A percentile compares a stretch with the other conserved stretches of the same genome.
Evolutionary conservation across 2,329 filamentous ascomycete species (phyloP).

Genomic region (Furcasterigmium furcatum): DNA sequence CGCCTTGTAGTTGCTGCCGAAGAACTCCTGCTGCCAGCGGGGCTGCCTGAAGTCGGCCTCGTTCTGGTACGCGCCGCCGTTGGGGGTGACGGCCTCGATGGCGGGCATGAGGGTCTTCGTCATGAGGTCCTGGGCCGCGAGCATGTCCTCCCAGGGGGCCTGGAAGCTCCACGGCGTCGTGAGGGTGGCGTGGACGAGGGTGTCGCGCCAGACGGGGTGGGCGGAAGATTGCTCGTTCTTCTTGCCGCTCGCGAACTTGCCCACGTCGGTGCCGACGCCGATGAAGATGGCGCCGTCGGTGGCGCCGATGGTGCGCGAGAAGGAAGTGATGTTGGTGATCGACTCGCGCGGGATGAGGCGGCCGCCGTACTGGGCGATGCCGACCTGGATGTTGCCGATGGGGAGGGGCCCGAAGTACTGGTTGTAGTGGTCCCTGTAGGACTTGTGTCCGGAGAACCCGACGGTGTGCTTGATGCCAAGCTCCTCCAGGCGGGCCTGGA

Average conservation of each 20-base stretch:
- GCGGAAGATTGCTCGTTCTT: slow-evolving; percentile 25
- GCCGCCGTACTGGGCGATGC: slow-evolving; percentile 20
- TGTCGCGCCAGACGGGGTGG: slow-evolving; percentile 37
- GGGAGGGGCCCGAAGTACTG: slow-evolving; percentile 34
- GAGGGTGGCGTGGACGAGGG: slow-evolving; percentile 25
- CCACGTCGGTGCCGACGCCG: slow-evolving; percentile 21
- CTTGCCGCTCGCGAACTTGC: slow-evolving; percentile 14
- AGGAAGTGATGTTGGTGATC: slow-evolving; percentile 12
- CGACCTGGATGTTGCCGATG: slow-evolving; percentile 45
- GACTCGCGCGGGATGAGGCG: slow-evolving; percentile 16
- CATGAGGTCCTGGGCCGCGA: slow-evolving; percentile 20
- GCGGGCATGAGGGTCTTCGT: slow-evolving; percentile 12
- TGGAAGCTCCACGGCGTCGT: slow-evolving; percentile 22
- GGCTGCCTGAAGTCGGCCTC: slow-evolving; percentile 48
- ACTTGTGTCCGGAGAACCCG: slow-evolving; percentile 14
- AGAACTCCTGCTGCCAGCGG: slow-evolving; percentile 42
- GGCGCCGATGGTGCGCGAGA: slow-evolving; percentile 8
- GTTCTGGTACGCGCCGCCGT: slow-evolving; percentile 43
- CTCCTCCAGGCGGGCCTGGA: slow-evolving; percentile 33
- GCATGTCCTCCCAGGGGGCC: slow-evolving; percentile 22
- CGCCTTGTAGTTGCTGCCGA: slow-evolving; percentile 39
- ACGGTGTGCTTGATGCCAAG: slow-evolving; percentile 24
- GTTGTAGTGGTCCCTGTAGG: slow-evolving; percentile 39
- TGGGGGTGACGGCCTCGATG: slow-evolving; percentile 26
- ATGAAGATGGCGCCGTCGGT: slow-evolving; percentile 20